Percentiles rank a stretch among this genome's conserved stretches.
These are phyloP conservation scores for Yamadazyma membranifaciens DNA, from an alignment of 1,139 yeast species.

Conservation along the genomic window DNA sequence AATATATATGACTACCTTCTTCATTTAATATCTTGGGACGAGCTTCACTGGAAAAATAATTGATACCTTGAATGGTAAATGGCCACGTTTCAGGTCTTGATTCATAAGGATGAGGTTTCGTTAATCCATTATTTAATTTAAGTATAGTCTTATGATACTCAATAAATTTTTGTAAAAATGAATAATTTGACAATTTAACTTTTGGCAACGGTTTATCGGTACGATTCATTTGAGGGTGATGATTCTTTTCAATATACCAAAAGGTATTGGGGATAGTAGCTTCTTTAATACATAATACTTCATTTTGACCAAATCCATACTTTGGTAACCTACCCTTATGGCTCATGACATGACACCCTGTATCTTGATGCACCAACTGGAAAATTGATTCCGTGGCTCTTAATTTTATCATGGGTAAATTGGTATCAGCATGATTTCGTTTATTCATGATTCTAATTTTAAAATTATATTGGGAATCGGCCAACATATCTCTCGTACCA, in stretches of 20 bases:
- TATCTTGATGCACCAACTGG: slow-evolving; percentile 58
- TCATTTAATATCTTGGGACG: slow-evolving; percentile 19
- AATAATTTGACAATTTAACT: slow-evolving; percentile 23
- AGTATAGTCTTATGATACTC: slow-evolving; percentile 39
- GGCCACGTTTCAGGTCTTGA: slow-evolving; percentile 44
- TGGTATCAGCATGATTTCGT: slow-evolving; percentile 25
- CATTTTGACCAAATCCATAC: slow-evolving; percentile 73
- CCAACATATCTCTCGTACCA: slow-evolving; percentile 49
- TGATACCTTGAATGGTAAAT: slow-evolving; percentile 32
- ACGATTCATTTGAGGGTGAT: slow-evolving; percentile 46
- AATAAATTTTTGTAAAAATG: slow-evolving; percentile 28
- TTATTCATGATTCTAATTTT: slow-evolving; percentile 35
- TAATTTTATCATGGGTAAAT: slow-evolving; percentile 39
- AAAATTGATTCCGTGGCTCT: slow-evolving; percentile 57
- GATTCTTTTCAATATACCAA: slow-evolving; percentile 65
- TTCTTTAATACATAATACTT: slow-evolving; percentile 68
- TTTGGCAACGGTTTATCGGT: slow-evolving; percentile 18
- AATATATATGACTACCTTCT: slow-evolving; percentile 31
- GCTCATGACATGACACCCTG: slow-evolving; percentile 58
- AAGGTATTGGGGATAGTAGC: slow-evolving; percentile 59
- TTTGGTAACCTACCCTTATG: slow-evolving; percentile 63
- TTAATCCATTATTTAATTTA: slow-evolving; percentile 26
- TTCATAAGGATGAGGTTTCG: slow-evolving; percentile 26
- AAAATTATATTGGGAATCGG: slow-evolving; percentile 55
- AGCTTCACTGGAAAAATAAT: slow-evolving; percentile 25